A percentile compares a stretch with the other conserved stretches of the same genome.
Evolutionary conservation across 1,284 basidiomycete species (phyloP).

Genomic region (Melanopsichium pennsylvanicum): DNA sequence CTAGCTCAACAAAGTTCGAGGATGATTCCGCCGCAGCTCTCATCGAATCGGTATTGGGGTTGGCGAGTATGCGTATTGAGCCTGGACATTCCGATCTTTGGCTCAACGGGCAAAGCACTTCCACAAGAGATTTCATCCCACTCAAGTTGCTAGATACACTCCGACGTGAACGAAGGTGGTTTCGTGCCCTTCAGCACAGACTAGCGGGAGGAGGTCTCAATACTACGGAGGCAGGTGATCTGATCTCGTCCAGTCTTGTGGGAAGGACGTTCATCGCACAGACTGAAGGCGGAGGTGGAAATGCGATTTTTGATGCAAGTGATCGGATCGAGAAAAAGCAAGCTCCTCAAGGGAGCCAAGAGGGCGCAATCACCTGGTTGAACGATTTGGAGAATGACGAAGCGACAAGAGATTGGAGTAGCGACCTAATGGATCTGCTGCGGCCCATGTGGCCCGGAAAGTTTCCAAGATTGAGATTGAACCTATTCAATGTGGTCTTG

Average conservation of each 20-base stretch:
- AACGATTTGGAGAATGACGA: constrained; percentile 88
- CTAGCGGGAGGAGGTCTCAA: constrained; percentile 77
- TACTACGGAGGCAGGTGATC: constrained; percentile 74
- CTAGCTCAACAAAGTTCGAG: constrained; percentile 34
- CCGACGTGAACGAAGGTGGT: constrained; percentile 76
- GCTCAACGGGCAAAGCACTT: constrained; percentile 55
- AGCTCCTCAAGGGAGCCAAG: not conserved
- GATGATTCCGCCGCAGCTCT: constrained; percentile 22
- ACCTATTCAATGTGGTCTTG: constrained; percentile 61
- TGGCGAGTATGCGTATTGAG: constrained; percentile 35
- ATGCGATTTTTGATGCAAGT: constrained; percentile 58
- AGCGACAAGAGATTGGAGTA: constrained; percentile 30
- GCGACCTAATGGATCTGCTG: constrained; percentile 40
- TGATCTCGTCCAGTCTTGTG: constrained; percentile 69
- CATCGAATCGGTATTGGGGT: constrained; percentile 24
- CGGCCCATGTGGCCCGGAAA: constrained; percentile 55
- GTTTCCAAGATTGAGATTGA: constrained; percentile 53
- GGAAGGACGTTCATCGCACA: constrained; percentile 31
- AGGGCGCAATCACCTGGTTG: constrained; percentile 79
- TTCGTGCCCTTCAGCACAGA: constrained; percentile 65
- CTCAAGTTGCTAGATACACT: constrained; percentile 65
- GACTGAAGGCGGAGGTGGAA: constrained; percentile 65
- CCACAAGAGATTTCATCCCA: constrained; percentile 38
- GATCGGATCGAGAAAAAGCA: constrained; percentile 48
- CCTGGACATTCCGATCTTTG: constrained; percentile 54